Evolutionary conservation across 176 grass and related monocot species (phyloP), one percentile per base, ranked within the genome.

Genomic region (Oryza meridionalis): DNA sequence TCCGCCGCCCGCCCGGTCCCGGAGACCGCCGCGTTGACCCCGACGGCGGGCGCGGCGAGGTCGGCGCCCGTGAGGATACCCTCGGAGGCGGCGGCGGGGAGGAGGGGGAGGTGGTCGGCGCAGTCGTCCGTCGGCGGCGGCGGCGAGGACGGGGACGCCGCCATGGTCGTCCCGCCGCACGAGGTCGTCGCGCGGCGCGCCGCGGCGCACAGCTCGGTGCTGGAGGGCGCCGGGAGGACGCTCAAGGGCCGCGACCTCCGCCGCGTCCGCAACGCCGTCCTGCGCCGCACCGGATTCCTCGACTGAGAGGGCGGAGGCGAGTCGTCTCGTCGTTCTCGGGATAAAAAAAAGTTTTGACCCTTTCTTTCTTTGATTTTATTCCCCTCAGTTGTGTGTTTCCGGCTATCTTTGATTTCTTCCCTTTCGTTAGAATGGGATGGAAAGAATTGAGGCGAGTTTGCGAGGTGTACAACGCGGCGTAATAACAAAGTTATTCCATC

Each of bases 181-280:
- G 88, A 90, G 70, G 70, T 93, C 47, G 88, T 90, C 19, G 88
- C 88, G 77, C 81, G 91, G 31, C 87, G 87, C 61, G 65, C 80
- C 0, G 91, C 77, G 43, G 88, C 66, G 40, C 84, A 81, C 76
- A 85, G 69, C 81, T 90, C 88, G 17, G 73, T 90, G 49, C 78
- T 86, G 53, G 84, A 80, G 72, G 91, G 91, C 58, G 70, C 77
- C 40, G 91, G 91, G 72, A 87, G 91, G 87, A 92, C 91, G 81
- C 91, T 92, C 47, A 92, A 92, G 80, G 91, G 91, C 6, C 80
- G 91, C 10, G 91, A 92, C 77, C 91, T 92, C 84, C 84, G 72
- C 65, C 91, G 87, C 55, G 87, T 92, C 37, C 87, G 91, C 80
- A 87, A 92, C 67, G 76, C 91, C 81, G 78, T 93, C 67, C 88